Evolutionary conservation across 2,329 filamentous ascomycete species (phyloP), one percentile per base, ranked within the genome.

Genomic region (Neocatenulostroma microsporum): DNA sequence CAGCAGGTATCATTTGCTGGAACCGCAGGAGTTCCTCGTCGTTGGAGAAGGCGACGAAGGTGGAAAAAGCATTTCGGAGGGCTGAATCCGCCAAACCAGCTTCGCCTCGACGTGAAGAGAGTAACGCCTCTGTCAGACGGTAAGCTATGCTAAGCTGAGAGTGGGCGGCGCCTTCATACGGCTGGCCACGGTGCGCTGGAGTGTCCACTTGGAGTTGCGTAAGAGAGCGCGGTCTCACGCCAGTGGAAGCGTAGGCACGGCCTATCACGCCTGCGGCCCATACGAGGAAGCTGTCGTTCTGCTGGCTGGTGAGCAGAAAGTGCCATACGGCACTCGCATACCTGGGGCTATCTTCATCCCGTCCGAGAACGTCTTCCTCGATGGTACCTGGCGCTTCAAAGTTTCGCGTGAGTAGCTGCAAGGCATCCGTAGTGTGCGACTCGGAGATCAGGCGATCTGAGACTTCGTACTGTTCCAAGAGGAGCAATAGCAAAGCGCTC

Each of bases 191-290:
- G 6, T 17, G 30, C 17, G 18, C n/a, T n/a, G n/a, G n/a, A n/a
- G n/a, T n/a, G n/a, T n/a, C n/a, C n/a, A n/a, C n/a, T n/a, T n/a
- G n/a, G n/a, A n/a, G n/a, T n/a, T n/a, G n/a, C n/a, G n/a, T n/a
- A n/a, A n/a, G n/a, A n/a, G n/a, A n/a, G n/a, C n/a, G 25, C 12
- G 53, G 48, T 20, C 44, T 39, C 12, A 26, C 27, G 9, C 58
- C 62, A 49, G 43, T 59, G 46, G 39, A 74, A 25, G 82, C 79
- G 61, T 88, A 96, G 0, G 85, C 80, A 55, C 86, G 76, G 6
- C 93, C 91, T 29, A 96, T 69, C 2, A 88, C 82, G 44, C 81
- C 75, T 3, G 84, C 88, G 29, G 84, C 83, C 93, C 93, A 98
- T 1, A 84, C 66, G 1, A 86, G 66, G 38, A 56, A 55, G 6